Base-by-base conservation (phyloP, 2,329 filamentous ascomycete species). In the Fusarium concolor region DNA sequence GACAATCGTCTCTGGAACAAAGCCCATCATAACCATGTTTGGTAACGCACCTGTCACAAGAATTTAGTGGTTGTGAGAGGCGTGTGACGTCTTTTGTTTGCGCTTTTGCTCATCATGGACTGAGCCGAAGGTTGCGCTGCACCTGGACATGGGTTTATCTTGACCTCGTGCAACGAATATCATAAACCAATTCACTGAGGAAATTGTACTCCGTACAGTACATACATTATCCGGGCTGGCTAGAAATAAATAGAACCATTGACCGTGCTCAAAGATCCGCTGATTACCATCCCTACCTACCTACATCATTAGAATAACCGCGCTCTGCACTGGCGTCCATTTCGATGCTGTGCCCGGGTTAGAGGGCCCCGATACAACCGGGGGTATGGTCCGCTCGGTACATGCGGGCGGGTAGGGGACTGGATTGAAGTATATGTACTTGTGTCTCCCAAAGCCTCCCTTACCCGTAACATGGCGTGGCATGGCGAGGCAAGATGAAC, bases 31-130 rank as follows among this genome's bases (percentile, higher is more conserved):
- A 46, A 20, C 31, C 24, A 31, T 6, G 17, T 60, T 33, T 38
- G 49, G 42, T 22, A 45, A 47, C 28, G 41, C 44, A 41, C 37
- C 47, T 54, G 46, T 52, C 60, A 57, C 42, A 43, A 51, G 31
- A 53, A 52, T 31, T 59, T 31, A 37, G 53, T 54, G 51, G 44
- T 56, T 38, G 53, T 53, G 37, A 43, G 35, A 52, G 51, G 51
- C 33, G 45, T 56, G 56, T 69, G 66, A 68, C 66, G 65, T 68
- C 45, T 61, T 37, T 54, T 56, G 51, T 53, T 43, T 54, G 33
- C 37, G 45, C 33, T 52, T 62, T 47, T 54, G 56, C 56, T 65
- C 65, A 69, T 62, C 51, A 47, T 62, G 55, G 65, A 43, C 60
- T 57, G 55, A 68, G 64, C 18, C 24, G 22, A 53, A 31, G 35